A percentile compares a stretch with the other conserved stretches of the same genome.
phyloP scores from a whole-genome alignment of 306 rosid genomes.

The Ormosia semicastrata region DNA sequence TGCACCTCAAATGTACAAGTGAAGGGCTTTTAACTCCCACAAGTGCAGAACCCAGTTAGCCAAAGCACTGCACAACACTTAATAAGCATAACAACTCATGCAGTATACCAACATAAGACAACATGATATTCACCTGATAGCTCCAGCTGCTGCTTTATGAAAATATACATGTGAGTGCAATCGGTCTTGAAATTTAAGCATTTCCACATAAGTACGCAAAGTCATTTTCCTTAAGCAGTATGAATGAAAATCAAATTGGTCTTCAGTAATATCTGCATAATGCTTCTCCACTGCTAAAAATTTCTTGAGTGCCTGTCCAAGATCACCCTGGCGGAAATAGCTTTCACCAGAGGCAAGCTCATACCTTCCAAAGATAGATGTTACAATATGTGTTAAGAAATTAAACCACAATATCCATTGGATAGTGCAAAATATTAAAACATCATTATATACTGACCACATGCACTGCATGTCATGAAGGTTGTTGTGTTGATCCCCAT shows the following conservation, averaged over 20 bases:
- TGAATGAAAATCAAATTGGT: conserved; percentile 98
- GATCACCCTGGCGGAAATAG: conserved; percentile 90
- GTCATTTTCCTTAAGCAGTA: conserved; percentile 99
- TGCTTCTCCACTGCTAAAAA: conserved; percentile 97
- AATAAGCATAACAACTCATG: conserved; percentile 15
- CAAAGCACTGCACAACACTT: conserved; percentile 11
- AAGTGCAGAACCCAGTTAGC: neutral
- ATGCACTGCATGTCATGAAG: conserved; percentile 99
- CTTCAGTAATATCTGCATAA: conserved; percentile 94
- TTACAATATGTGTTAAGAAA: conserved; percentile 22
- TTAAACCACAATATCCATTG: conserved; percentile 2
- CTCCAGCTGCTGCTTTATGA: conserved; percentile 97
- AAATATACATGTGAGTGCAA: conserved; percentile 91
- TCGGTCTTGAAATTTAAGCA: conserved; percentile 97
- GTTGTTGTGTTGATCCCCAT: conserved; percentile 97
- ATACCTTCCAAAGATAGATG: conserved; percentile 58
- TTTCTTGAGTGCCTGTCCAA: conserved; percentile 84
- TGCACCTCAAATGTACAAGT: neutral
- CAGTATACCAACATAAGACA: conserved; percentile 11
- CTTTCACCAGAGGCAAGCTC: conserved; percentile 98
- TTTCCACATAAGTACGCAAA: conserved; percentile 88
- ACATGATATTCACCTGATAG: conserved; percentile 65
- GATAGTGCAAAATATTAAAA: conserved; percentile 18
- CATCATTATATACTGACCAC: conserved; percentile 64
- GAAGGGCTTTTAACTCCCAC: neutral